Evolutionary conservation across 352 stramenopile genomes (phyloP), one percentile per base, ranked within the genome.

Genomic region (Pythium biforme): DNA sequence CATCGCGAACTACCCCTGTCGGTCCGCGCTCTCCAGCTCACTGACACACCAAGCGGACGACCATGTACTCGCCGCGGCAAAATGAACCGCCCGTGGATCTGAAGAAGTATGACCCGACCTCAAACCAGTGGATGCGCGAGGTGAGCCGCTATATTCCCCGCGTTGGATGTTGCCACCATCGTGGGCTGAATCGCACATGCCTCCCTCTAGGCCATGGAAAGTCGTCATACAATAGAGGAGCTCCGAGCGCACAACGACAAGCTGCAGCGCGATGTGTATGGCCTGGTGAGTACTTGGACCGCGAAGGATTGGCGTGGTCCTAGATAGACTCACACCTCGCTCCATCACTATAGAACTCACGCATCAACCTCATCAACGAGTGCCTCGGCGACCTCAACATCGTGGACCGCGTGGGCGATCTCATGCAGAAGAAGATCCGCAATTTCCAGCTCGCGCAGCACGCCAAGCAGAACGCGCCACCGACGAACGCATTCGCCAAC

Each of bases 51-150:
- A 54, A 4, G 5, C 31, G 0, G 27, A 29, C 15, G 12, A 17
- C 23, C 25, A 81, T 86, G 74, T 71, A 71, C 25, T 76, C 73
- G 4, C 60, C 74, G 25, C 66, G 64, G 14, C 58, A 61, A 52
- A 63, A 74, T 64, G 71, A 63, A 23, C 52, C 52, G 19, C 55
- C 55, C 8, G 34, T 33, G 31, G 74, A 85, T 62, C 23, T 54
- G 9, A 82, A 76, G 55, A 80, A 80, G 45, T 88, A 76, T 65
- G 76, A 89, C 45, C 69, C 69, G 40, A 62, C 65, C 23, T 51
- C 64, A n/a, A 76, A 67, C 48, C 80, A 89, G 52, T 89, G 80
- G 80, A 88, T 89, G 80, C 76, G 76, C 10, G 80, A 89, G 64
- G 79, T 89, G 29, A 27, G 65, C 37, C 11, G 17, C 14, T 41